Percentiles rank a stretch among this genome's conserved stretches.
phyloP scores from a whole-genome alignment of 1,284 basidiomycete species.

The Coniferiporia weirii region DNA sequence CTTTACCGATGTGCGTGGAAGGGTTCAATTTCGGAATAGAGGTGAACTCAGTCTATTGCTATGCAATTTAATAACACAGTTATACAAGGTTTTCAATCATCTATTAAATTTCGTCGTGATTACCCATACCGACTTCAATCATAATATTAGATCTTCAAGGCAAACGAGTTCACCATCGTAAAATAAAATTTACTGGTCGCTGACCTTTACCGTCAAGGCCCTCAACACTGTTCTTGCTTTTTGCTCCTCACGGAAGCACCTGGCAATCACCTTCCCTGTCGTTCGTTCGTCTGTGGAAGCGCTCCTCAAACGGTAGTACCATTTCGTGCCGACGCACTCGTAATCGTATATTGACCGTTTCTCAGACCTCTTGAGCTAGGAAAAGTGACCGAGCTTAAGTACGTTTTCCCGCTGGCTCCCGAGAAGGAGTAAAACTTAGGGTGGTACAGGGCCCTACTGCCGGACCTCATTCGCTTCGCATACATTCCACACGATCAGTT shows the following conservation, averaged over 20 bases:
- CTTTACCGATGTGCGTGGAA: slow-evolving; percentile 22
- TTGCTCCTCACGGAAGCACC: slow-evolving; percentile 75
- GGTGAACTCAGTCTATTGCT: no score
- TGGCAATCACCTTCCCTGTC: slow-evolving; percentile 77
- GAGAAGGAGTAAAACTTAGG: not conserved
- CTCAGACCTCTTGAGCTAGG: slow-evolving; percentile 71
- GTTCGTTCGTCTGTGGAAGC: slow-evolving; percentile 76
- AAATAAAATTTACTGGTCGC: slow-evolving; percentile 11
- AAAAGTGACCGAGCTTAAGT: slow-evolving; percentile 85
- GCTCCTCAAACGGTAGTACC: slow-evolving; percentile 61
- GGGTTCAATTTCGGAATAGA: not conserved
- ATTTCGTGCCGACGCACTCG: not conserved
- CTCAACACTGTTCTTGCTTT: slow-evolving; percentile 90
- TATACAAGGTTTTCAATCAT: slow-evolving; percentile 12
- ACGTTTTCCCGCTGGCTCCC: slow-evolving; percentile 21
- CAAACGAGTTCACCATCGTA: slow-evolving; percentile 21
- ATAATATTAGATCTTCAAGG: slow-evolving; percentile 24
- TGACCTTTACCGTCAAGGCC: slow-evolving; percentile 42
- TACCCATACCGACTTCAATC: not conserved
- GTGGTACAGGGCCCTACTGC: slow-evolving; percentile 62
- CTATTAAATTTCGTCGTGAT: not conserved
- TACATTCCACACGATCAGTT: slow-evolving; percentile 71
- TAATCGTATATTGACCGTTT: not conserved
- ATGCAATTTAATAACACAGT: not conserved
- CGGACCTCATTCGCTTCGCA: slow-evolving; percentile 76